Conservation (phyloP, 169 alveolate species). For the Eimeria necatrix region DNA sequence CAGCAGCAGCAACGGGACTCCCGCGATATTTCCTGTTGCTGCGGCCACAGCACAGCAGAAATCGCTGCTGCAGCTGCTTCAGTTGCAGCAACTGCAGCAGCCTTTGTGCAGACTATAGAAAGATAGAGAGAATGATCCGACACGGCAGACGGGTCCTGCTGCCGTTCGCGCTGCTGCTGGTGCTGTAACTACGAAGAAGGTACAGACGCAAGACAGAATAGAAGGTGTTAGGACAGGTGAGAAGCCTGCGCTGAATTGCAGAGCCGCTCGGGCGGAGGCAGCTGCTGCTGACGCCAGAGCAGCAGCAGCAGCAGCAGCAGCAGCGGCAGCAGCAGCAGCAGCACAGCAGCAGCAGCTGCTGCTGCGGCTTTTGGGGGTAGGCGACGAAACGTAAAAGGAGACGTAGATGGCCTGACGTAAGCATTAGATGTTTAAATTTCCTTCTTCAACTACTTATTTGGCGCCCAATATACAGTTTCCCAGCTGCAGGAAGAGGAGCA, state of each 20-base stretch:
- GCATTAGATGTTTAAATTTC: background rate
- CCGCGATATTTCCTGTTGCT: constrained; percentile 52
- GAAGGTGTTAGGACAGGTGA: constrained; percentile 24
- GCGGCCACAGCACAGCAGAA: constrained; percentile 18
- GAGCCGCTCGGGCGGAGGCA: constrained; percentile 40
- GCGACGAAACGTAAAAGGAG: background rate
- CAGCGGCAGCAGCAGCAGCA: constrained; percentile 47
- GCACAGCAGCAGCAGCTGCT: constrained; percentile 37
- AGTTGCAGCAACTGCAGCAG: constrained; percentile 38
- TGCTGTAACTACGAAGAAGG: background rate
- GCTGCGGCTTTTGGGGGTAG: background rate
- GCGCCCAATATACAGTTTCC: too few species aligned
- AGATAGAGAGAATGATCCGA: constrained; percentile 66
- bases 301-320: constrained; percentile 50
- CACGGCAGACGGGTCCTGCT: constrained; percentile 58
- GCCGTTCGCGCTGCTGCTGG: constrained; percentile 50
- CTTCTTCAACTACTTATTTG: background rate
- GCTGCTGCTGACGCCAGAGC: constrained; percentile 63
- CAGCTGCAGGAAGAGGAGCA: constrained; percentile 30
- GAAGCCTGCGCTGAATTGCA: constrained; percentile 32
- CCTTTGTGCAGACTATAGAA: constrained; percentile 1
- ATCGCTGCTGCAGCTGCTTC: constrained; percentile 49
- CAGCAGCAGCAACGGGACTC: constrained; percentile 38
- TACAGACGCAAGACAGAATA: constrained; percentile 5
- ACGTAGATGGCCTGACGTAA: background rate